Conservation (phyloP, 2,329 filamentous ascomycete species). For the Neopestalotiopsis sp. region DNA sequence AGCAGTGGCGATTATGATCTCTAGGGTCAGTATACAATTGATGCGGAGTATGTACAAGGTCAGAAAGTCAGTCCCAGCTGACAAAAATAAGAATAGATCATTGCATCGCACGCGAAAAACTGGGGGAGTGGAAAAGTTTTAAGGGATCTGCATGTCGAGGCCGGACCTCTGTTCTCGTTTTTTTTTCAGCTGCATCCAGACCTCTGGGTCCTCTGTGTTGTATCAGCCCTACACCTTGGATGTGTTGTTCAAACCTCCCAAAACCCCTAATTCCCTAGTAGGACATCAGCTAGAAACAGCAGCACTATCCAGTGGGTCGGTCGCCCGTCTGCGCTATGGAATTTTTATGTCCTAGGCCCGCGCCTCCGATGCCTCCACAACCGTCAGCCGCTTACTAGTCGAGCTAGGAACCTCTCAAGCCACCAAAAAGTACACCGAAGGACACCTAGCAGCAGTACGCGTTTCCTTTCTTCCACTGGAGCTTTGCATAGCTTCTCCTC, state of each 20-base stretch:
- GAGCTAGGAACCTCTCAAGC: neutral
- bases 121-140: neutral
- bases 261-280: neutral
- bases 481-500: neutral
- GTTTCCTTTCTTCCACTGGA: neutral
- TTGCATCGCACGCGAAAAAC: neutral
- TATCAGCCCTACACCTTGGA: neutral
- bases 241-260: neutral
- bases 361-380: neutral
- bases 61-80: neutral
- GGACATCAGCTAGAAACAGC: slow-evolving; percentile 4
- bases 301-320: neutral
- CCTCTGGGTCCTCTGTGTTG: neutral
- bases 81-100: neutral
- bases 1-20: neutral
- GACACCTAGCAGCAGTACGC: neutral
- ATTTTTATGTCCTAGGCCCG: slow-evolving; percentile 1
- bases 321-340: neutral
- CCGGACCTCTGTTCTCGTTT: neutral
- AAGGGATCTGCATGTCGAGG: neutral
- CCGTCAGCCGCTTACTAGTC: slow-evolving; percentile 1
- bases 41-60: neutral
- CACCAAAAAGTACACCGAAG: too few relatives aligned
- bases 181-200: neutral
- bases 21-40: neutral